Base-by-base conservation (phyloP, 2,329 filamentous ascomycete species). In the Claviceps pusilla region DNA sequence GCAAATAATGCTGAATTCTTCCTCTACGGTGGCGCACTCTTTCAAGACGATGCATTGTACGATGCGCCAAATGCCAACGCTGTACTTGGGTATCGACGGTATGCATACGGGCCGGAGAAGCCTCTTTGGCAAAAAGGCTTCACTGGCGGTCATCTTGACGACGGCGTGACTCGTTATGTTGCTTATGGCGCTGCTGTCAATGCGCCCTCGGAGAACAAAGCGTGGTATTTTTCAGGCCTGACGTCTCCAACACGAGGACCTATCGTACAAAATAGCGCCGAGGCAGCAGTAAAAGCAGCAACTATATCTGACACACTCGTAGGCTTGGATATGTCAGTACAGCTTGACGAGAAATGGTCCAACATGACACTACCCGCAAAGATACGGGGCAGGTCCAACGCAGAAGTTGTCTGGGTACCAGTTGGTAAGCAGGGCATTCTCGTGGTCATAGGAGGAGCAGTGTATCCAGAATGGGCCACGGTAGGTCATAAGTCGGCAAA, bases 391-490 rank as follows among this genome's bases (percentile, higher is more conserved):
- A 76, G 85, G 16, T 80, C 82, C 4, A 81, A 78, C 59, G 74
- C 82, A 0, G 83, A 85, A 55, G 70, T 85, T 1, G 81, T 85
- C 0, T 89, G 84, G 83, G 76, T 95, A 0, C 89, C 89, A 1
- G 87, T 89, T 48, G 86, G 87, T 3, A 71, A 77, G 16, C 73
- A 89, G 60, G 89, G 89, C 1, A 82, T 93, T 48, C 72, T 95
- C 9, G 75, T 95, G 0, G 86, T 85, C 3, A 71, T 95, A 0
- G 87, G 86, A 7, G 89, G 89, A 12, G 88, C 87, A 2, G 79
- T 74, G 0, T 73, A 79, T 62, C 82, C 83, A 0, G 71, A 77
- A 29, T 83, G 75, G 67, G 59, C 61, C 0, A 57, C 57, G 28
- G 42, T n/a, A 9, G 59, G 24, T 24, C 57, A 58, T 3, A 55